Conservation (phyloP, 2,329 filamentous ascomycete species). For the Penicillium concentricum region DNA sequence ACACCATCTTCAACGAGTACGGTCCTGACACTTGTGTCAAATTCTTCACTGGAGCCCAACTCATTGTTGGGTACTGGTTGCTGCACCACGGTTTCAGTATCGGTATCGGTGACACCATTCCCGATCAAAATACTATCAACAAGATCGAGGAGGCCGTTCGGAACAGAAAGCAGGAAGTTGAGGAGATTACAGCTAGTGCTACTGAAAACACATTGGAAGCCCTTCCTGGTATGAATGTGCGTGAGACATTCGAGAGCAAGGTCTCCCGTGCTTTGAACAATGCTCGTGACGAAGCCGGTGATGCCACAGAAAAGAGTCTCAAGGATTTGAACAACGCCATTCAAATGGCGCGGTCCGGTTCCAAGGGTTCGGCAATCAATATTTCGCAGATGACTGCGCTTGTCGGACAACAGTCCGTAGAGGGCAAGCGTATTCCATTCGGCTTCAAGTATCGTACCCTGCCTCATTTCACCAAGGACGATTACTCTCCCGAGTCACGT, state of each 20-base stretch:
- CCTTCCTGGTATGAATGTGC: slow-evolving; percentile 96
- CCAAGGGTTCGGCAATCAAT: slow-evolving; percentile 98
- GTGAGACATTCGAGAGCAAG: slow-evolving; percentile 97
- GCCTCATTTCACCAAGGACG: slow-evolving; percentile 98
- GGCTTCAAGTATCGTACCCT: slow-evolving; percentile 98
- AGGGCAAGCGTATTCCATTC: slow-evolving; percentile 98
- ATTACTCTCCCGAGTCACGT: slow-evolving; percentile 94
- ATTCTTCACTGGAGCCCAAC: slow-evolving; percentile 94
- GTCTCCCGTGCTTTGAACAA: slow-evolving; percentile 92
- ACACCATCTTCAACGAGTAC: slow-evolving; percentile 94
- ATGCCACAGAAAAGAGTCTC: slow-evolving; percentile 82
- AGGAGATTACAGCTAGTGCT: slow-evolving; percentile 70
- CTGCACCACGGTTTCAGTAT: slow-evolving; percentile 96
- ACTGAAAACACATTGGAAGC: slow-evolving; percentile 86
- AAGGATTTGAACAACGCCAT: slow-evolving; percentile 97
- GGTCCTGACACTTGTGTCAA: slow-evolving; percentile 81
- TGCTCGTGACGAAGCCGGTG: slow-evolving; percentile 95
- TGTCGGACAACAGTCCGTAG: slow-evolving; percentile 96
- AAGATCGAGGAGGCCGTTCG: slow-evolving; percentile 81
- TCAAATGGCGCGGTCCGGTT: slow-evolving; percentile 93
- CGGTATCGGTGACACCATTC: slow-evolving; percentile 96
- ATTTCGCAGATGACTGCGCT: slow-evolving; percentile 99
- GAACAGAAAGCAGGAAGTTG: slow-evolving; percentile 77
- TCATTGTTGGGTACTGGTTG: slow-evolving; percentile 96
- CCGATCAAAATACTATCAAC: slow-evolving; percentile 78